These are phyloP conservation scores for Cucumis melo DNA, from an alignment of 306 rosid species.

Conservation along the genomic window DNA sequence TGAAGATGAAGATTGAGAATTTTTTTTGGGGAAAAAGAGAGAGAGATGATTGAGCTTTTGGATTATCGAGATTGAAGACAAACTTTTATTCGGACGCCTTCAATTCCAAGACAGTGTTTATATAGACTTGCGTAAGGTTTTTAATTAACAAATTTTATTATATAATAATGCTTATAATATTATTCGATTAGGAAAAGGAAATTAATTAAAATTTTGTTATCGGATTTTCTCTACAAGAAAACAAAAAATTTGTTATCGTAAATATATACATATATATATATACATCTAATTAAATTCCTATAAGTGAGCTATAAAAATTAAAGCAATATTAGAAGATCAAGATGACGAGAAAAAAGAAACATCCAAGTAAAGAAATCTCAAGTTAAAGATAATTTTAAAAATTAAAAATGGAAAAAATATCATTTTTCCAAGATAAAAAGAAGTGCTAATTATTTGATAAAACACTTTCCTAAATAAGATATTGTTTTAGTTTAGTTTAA, in stretches of 20 bases:
- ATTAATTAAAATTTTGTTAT: background rate
- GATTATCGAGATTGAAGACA: background rate
- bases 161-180: background rate
- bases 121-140: background rate
- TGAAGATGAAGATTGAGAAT: background rate
- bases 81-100: background rate
- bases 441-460: background rate
- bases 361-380: background rate
- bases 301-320: background rate
- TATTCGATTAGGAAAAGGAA: background rate
- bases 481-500: background rate
- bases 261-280: no score
- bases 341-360: background rate
- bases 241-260: no score
- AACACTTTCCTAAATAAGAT: background rate
- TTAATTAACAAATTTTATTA: no score
- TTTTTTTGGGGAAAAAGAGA: constrained; percentile 10
- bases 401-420: no score
- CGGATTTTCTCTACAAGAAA: no score
- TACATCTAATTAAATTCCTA: background rate
- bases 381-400: no score
- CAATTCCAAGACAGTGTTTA: constrained; percentile 11
- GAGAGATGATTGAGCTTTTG: background rate
- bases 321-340: background rate
- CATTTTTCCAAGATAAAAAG: background rate